Conservation (phyloP, 2,329 filamentous ascomycete species). For the Didymella keratinophila region DNA sequence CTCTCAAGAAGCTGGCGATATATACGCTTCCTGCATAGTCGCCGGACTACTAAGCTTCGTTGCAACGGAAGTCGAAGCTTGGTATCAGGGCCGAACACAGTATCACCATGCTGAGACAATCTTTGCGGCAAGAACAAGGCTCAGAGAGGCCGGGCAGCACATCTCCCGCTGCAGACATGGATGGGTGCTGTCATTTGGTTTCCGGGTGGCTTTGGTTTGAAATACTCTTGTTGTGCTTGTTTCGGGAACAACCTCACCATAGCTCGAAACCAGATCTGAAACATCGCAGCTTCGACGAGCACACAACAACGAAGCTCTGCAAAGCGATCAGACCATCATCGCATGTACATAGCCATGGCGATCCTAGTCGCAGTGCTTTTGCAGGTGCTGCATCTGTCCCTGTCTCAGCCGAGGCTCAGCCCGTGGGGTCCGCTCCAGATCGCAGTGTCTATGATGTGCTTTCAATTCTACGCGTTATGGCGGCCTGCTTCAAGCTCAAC, state of each 20-base stretch:
- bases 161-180: conserved; percentile 24
- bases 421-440: too few relatives aligned
- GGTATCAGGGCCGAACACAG: conserved; percentile 31
- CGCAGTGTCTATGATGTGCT: too few relatives aligned
- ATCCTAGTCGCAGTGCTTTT: not conserved
- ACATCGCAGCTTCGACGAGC: conserved; percentile 30
- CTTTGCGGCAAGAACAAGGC: conserved; percentile 19
- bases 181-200: conserved; percentile 24
- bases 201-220: conserved; percentile 14
- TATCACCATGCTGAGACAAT: conserved; percentile 33
- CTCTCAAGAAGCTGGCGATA: conserved; percentile 19
- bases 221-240: conserved; percentile 25
- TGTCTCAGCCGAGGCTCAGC: not conserved
- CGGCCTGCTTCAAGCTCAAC: not conserved
- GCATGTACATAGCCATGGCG: not conserved
- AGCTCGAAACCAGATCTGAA: conserved; percentile 39
- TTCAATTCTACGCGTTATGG: not conserved
- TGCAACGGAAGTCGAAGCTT: conserved; percentile 29
- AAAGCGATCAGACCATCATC: not conserved
- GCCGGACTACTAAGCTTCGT: conserved; percentile 22
- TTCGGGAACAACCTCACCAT: conserved; percentile 36
- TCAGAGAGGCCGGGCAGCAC: conserved; percentile 7
- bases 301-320: not conserved
- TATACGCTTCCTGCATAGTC: conserved; percentile 24
- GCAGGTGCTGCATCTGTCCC: not conserved